Base-by-base conservation (phyloP, 768 basidiomycete genomes). In the Cantharellus cinnabarinus region DNA sequence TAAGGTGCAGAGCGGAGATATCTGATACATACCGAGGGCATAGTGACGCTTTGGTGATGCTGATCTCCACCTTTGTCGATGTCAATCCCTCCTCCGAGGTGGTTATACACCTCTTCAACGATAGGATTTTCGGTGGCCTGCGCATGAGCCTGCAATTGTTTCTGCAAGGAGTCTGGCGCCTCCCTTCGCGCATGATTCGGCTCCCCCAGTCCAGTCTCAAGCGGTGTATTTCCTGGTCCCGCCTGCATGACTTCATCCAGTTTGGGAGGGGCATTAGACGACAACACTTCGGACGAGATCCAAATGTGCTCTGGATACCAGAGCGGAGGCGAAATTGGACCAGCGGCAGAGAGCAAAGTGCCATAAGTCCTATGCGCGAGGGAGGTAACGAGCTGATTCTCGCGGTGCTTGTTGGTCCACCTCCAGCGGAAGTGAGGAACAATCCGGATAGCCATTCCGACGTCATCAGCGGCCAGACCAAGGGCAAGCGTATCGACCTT, bases 371-470 rank as follows among this genome's bases (percentile, higher is more conserved):
- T 79, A 70, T 88, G 85, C 0, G 84, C 87, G 54, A 90, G 78
- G 64, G 79, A 82, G 10, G 84, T 79, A 61, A 89, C 86, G 57
- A 89, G 77, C 58, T 79, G 70, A 66, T 89, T 87, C 67, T 83
- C 87, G 57, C 88, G 79, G 14, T 10, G 14, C 44, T 29, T 10
- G 10, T 10, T 29, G 66, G 88, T 85, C 88, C 88, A 90, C 62
- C 88, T 80, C 88, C 88, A 90, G 56, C 88, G 81, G 77, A 89
- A 85, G 40, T 82, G 81, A 2, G 88, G 88, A 5, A 89, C 78
- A 79, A 89, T 85, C 68, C 89, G 83, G 29, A 90, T 79, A 38
- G 88, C 88, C 68, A 86, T 78, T 80, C 83, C 85, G 42, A 90
- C 77, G 65, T 90, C 88, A 69, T 89, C 83, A 38, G 85, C 72